Evolutionary conservation across 345 rosid genomes (phyloP).

Genomic region (Linum tenue): DNA sequence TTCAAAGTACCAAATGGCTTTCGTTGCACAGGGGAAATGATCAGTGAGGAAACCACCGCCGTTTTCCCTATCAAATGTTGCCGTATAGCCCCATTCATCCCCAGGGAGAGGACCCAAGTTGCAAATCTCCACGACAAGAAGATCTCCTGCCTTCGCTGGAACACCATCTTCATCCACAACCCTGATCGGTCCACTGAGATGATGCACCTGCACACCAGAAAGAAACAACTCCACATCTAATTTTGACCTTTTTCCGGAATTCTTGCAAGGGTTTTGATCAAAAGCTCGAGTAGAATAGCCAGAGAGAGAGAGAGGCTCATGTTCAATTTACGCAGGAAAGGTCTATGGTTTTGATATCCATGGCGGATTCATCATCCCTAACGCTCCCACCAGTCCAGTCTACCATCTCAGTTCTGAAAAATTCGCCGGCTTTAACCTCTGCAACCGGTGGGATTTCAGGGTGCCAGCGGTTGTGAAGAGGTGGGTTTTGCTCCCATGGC

Average conservation of each 20-base stretch:
- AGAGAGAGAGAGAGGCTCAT: no score
- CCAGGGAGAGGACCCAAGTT: conserved; percentile 82
- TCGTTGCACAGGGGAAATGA: conserved; percentile 80
- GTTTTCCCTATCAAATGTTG: conserved; percentile 69
- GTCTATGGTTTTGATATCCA: conserved; percentile 41
- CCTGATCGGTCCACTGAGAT: conserved; percentile 67
- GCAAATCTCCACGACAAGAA: conserved; percentile 73
- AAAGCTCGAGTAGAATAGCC: not conserved
- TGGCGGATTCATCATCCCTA: conserved; percentile 52
- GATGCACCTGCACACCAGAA: conserved; percentile 45
- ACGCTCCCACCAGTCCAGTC: conserved; percentile 61
- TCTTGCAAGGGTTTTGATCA: not conserved
- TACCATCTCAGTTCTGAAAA: conserved; percentile 58
- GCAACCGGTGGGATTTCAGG: conserved; percentile 53
- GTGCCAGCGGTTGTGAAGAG: conserved; percentile 80
- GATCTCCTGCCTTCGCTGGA: conserved; percentile 72
- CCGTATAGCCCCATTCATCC: conserved; percentile 88
- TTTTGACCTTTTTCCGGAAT: no score
- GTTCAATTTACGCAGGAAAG: conserved; percentile 40
- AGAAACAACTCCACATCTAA: no score
- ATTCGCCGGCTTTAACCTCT: conserved; percentile 38
- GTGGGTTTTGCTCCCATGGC: conserved; percentile 54
- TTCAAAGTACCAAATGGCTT: conserved; percentile 93
- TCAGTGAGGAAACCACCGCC: conserved; percentile 90
- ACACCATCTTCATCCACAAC: conserved; percentile 55